A percentile compares a stretch with the other conserved stretches of the same genome.
Conservation (phyloP, 805 yeast species). For the Candida suzukii region DNA sequence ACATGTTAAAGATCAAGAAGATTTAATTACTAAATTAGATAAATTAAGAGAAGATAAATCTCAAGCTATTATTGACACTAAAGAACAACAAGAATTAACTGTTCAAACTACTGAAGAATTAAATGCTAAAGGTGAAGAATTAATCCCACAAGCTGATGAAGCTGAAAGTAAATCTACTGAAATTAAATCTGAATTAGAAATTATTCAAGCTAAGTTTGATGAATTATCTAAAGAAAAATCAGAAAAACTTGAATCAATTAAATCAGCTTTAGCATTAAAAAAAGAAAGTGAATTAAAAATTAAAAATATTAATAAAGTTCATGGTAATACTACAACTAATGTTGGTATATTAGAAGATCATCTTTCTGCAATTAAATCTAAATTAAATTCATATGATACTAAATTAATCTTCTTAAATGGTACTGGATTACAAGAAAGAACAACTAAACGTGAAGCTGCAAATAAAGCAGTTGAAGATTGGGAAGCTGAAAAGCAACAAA, state of each 20-base stretch:
- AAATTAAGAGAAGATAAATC: slow-evolving; percentile 31
- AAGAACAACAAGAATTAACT: slow-evolving; percentile 22
- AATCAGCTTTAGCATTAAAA: slow-evolving; percentile 24
- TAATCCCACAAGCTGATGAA: slow-evolving; percentile 29
- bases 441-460: slow-evolving; percentile 32
- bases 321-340: slow-evolving; percentile 31
- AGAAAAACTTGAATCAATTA: slow-evolving; percentile 26
- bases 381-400: slow-evolving; percentile 37
- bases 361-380: slow-evolving; percentile 34
- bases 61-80: slow-evolving; percentile 20
- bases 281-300: slow-evolving; percentile 35
- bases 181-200: slow-evolving; percentile 7
- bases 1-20: slow-evolving; percentile 38
- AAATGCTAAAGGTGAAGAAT: slow-evolving; percentile 30
- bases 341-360: slow-evolving; percentile 33
- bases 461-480: slow-evolving; percentile 32
- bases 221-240: slow-evolving; percentile 35
- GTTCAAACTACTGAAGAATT: slow-evolving; percentile 24
- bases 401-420: slow-evolving; percentile 31
- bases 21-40: slow-evolving; percentile 34
- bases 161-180: slow-evolving; percentile 31
- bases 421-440: slow-evolving; percentile 31
- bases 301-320: slow-evolving; percentile 24
- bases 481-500: slow-evolving; percentile 37
- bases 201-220: slow-evolving; percentile 24